Evolutionary conservation across 2,329 filamentous ascomycete genomes (phyloP).

Genomic region (Penicillium psychrosexuale): DNA sequence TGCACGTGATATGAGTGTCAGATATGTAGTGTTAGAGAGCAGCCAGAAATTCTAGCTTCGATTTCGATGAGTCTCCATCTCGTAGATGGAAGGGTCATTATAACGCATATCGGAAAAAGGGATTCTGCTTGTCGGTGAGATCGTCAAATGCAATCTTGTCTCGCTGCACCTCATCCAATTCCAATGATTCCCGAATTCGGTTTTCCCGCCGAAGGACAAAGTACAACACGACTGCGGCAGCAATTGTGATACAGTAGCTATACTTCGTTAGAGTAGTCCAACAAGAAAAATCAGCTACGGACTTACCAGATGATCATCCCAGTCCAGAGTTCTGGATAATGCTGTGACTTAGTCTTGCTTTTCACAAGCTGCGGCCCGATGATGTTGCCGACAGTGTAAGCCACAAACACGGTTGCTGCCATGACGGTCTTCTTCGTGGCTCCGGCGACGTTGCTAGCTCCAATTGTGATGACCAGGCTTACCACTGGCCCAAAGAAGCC

Average conservation of each 20-base stretch:
- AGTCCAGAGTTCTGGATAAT: conserved; percentile 70
- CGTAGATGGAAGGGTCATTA: conserved; percentile 19
- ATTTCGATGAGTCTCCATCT: not conserved
- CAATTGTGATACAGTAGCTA: conserved; percentile 67
- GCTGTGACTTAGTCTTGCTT: conserved; percentile 60
- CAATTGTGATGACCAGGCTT: conserved; percentile 57
- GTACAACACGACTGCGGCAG: conserved; percentile 56
- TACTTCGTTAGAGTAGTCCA: not conserved
- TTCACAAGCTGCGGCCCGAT: conserved; percentile 70
- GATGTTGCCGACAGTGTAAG: conserved; percentile 74
- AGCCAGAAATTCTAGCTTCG: not conserved
- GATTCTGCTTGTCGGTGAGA: conserved; percentile 66
- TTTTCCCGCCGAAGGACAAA: conserved; percentile 60
- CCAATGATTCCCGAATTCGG: conserved; percentile 46
- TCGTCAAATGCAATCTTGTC: conserved; percentile 66
- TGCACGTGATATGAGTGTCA: not conserved
- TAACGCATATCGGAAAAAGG: conserved; percentile 62
- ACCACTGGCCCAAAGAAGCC: conserved; percentile 72
- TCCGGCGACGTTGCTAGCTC: conserved; percentile 68
- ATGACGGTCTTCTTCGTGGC: conserved; percentile 77
- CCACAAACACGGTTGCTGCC: conserved; percentile 70
- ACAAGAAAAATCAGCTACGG: not conserved
- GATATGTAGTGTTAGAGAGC: not conserved
- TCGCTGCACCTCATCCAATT: conserved; percentile 58
- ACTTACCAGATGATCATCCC: conserved; percentile 61